Base-by-base conservation (phyloP, 345 rosid genomes). In the Orychophragmus violaceus region DNA sequence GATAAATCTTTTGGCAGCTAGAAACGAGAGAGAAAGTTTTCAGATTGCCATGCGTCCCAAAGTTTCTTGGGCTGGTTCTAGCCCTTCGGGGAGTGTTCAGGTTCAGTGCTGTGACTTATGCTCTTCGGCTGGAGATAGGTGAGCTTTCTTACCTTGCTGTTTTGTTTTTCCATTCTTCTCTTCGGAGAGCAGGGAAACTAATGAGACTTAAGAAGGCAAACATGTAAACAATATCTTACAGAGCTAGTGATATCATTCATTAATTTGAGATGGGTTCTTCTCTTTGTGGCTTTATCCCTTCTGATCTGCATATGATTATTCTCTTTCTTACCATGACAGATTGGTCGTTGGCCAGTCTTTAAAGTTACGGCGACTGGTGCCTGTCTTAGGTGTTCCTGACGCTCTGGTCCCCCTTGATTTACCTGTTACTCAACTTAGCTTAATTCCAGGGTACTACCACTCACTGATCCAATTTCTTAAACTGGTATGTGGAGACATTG, bases 1-100 rank as follows among this genome's bases (percentile, higher is more conserved):
- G 97, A 79, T 86, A 55, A 86, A 82, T 79, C 96, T 93, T 59
- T 82, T 93, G 79, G 97, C 96, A 23, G 97, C 98, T 69, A 88
- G 98, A 76, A 93, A 93, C 46, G 98, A 93, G 81, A 83, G 96
- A 77, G 98, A 93, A 69, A 86, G 97, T 79, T 81, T 86, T 78
- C 98, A 93, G 81, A 85, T 93, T 41, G 96, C 97, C 37, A 28
- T 93, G 69, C 97, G 90, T 64, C 96, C 97, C 37, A 93, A 90
- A 82, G 94, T 84, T 60, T 83, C 96, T 77, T 92, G 98, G 98
- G 71, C 82, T 75, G 76, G 83, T 80, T 82, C 83, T 45, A 72
- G 77, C 18, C 54, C 44, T 73, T 94, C 97, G 0, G 97, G 98
- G 55, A 63, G 78, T 69, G 89, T 88, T 70, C 97, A 90, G 81